phyloP scores from a whole-genome alignment of 2,329 filamentous ascomycete species.

The Apiospora malaysiana region DNA sequence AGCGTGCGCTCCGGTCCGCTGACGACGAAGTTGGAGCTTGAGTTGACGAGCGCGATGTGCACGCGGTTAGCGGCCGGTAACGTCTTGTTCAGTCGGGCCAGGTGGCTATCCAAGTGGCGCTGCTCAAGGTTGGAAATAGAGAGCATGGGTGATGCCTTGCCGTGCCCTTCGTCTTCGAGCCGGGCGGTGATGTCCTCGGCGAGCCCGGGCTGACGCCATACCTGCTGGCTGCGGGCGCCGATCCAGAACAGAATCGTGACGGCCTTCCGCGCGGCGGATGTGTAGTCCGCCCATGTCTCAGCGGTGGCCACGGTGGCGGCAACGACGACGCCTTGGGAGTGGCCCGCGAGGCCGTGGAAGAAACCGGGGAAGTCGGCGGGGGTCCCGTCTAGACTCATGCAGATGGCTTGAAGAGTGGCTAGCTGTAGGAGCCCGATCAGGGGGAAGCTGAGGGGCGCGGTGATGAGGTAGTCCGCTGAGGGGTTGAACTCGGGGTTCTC shows the following conservation, averaged over 20 bases:
- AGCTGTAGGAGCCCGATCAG: conserved; percentile 44
- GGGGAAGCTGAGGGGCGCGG: conserved; percentile 46
- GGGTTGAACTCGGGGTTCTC: conserved; percentile 37
- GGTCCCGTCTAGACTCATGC: conserved; percentile 35
- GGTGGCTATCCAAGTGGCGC: background rate
- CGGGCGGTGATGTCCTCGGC: conserved; percentile 22
- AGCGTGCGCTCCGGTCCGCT: conserved; percentile 34
- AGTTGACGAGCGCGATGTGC: conserved; percentile 34
- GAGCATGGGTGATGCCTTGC: conserved; percentile 36
- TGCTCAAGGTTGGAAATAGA: conserved; percentile 21
- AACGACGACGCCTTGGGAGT: conserved; percentile 45
- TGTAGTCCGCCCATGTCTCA: conserved; percentile 41
- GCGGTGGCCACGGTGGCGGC: conserved; percentile 42
- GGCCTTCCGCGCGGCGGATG: conserved; percentile 34
- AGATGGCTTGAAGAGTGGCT: conserved; percentile 24
- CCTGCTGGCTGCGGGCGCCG: conserved; percentile 38
- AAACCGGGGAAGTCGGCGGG: conserved; percentile 13
- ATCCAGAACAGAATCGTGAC: conserved; percentile 44
- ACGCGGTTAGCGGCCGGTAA: conserved; percentile 16
- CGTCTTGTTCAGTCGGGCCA: conserved; percentile 27
- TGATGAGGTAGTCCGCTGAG: conserved; percentile 39
- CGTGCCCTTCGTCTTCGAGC: conserved; percentile 31
- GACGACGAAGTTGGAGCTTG: conserved; percentile 31
- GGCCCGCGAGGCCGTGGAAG: conserved; percentile 38
- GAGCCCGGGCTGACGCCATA: conserved; percentile 28